Evolutionary conservation across 2,329 filamentous ascomycete species (phyloP), one percentile per base, ranked within the genome.

Genomic region (Microdochium trichocladiopsis): DNA sequence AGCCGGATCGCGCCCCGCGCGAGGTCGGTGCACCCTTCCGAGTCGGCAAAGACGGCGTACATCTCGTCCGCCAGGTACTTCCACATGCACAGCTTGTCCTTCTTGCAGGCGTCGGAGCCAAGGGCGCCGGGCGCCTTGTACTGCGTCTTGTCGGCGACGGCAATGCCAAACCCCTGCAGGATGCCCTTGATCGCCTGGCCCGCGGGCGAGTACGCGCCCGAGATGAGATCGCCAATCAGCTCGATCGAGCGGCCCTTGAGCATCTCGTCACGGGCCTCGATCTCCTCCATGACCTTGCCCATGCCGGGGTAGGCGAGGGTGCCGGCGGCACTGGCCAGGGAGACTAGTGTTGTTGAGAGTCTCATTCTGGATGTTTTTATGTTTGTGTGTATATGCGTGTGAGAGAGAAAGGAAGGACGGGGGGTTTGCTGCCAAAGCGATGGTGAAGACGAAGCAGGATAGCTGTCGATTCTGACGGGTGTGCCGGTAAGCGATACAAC

Each of bases 1-100:
- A 71, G 63, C 12, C 74, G 70, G 53, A 77, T 70, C 16, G 73
- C 73, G 4, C 63, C 69, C n/a, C 73, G 69, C 0, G 71, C 73
- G 16, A 67, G 53, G 12, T 65, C 62, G 48, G 69, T 72, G 60
- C 73, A 76, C 21, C 63, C 63, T 3, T 62, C 55, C 8, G 61
- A 52, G 2, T 31, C 28, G 23, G 60, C 63, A 9, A 45, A 18
- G 41, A 45, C 41, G 5, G 41, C 41, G 41, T 45, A 45, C 63
- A 76, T 66, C 14, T 70, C 64, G 10, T 58, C 53, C 36, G 66
- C 64, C 47, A 76, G 61, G 48, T 69, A 64, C 25, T 61, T 66
- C 72, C 72, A 76, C 50, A 72, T 58, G 52, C 73, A 70, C 50
- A 68, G 64, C n/a, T 59, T 55, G 47, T 68, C 66, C 14, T 55